Base-by-base conservation (phyloP, 2,329 filamentous ascomycete species). In the Alternaria solani region DNA sequence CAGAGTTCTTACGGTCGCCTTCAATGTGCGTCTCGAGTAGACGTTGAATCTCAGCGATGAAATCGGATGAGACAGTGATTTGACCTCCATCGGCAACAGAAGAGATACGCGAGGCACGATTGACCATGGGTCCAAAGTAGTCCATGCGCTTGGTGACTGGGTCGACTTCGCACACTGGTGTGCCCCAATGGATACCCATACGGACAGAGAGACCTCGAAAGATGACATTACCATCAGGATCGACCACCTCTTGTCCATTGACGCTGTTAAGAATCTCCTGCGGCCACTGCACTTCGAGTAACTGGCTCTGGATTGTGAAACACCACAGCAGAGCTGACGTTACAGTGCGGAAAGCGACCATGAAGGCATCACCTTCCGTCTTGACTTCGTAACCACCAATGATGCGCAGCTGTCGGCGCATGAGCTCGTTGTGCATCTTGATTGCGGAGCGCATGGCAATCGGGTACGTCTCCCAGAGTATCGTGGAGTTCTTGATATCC, bases 111-210 rank as follows among this genome's bases (percentile, higher is more conserved):
- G 95, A 91, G 0, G 95, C 93, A 74, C 96, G 94, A 81, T 99
- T 99, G 73, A 99, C 95, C 93, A 99, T 99, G 14, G 95, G 95
- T 0, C 95, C 95, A 76, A 98, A 99, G 81, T 99, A 99, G 73
- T 99, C 95, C 95, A 99, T 99, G 64, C 95, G 93, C 59, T 94
- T 91, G 1, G 95, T 99, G 51, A 99, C 94, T 0, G 95, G 95
- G 78, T 99, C 95, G 49, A 91, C 91, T 79, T 99, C 95, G 75
- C 93, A 96, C 70, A 99, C 93, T 6, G 94, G 95, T 61, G 91
- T 89, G 67, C 95, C 95, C 87, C 91, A 99, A 78, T 99, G 95
- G 62, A 96, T 93, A 71, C 95, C 95, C 95, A 99, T 99, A 60
- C 95, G 88, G 42, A 99, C 95, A 11, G 94, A 97, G 53, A 99